phyloP scores from a whole-genome alignment of 73 alveolate genomes.

The Symbiodinium pilosum region DNA sequence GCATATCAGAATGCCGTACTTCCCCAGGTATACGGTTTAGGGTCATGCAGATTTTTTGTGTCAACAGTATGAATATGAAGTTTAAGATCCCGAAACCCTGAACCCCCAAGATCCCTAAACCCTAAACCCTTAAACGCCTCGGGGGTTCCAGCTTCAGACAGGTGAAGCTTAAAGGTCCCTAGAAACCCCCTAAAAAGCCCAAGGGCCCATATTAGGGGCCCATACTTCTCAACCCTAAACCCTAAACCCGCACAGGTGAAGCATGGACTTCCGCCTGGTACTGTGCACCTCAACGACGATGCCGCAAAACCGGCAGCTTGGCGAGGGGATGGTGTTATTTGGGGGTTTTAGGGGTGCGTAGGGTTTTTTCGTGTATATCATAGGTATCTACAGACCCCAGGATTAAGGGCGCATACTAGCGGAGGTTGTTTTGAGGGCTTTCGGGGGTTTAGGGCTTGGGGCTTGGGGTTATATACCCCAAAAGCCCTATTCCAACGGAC shows the following conservation, averaged over 20 bases:
- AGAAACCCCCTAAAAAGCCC: background rate
- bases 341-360: too few relatives aligned
- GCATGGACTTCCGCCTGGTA: background rate
- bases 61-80: too few relatives aligned
- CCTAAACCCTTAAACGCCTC: background rate
- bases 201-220: background rate
- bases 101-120: background rate
- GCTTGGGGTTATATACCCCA: background rate
- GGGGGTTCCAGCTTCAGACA: too few relatives aligned
- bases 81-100: background rate
- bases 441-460: background rate
- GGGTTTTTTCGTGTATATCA: too few relatives aligned
- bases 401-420: too few relatives aligned
- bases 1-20: too few relatives aligned
- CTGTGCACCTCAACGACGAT: background rate
- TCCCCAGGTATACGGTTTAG: too few relatives aligned
- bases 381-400: too few relatives aligned
- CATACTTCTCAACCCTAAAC: background rate
- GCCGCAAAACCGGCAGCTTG: background rate
- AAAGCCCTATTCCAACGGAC: background rate
- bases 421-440: background rate
- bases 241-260: background rate
- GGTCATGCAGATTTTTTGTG: too few relatives aligned
- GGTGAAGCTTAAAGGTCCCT: too few relatives aligned
- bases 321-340: too few relatives aligned